phyloP scores from a whole-genome alignment of 164 flowering plant species.

The Houttuynia cordata region DNA sequence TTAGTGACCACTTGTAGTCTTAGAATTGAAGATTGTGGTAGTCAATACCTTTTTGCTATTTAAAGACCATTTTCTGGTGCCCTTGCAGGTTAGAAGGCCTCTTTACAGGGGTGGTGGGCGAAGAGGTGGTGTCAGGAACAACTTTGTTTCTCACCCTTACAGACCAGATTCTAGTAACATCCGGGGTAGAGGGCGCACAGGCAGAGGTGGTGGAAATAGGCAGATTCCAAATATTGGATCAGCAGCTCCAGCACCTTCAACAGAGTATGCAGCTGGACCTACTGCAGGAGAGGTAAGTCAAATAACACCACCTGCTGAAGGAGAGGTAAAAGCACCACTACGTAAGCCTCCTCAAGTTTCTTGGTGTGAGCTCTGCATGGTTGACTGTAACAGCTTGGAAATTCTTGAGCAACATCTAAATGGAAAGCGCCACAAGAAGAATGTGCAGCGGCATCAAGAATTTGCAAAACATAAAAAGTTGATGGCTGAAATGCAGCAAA shows the following conservation, averaged over 20 bases:
- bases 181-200: slow-evolving; percentile 29
- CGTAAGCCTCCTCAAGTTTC: slow-evolving; percentile 19
- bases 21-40: not conserved
- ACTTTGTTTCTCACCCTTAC: slow-evolving; percentile 12
- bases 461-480: slow-evolving; percentile 19
- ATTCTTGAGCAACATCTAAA: slow-evolving; percentile 50
- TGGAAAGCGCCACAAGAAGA: slow-evolving; percentile 55
- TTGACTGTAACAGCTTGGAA: slow-evolving; percentile 48
- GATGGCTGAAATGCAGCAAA: slow-evolving; percentile 10
- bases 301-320: slow-evolving; percentile 5
- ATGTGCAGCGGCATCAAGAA: slow-evolving; percentile 28
- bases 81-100: slow-evolving; percentile 30
- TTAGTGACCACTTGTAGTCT: too few relatives aligned
- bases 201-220: slow-evolving; percentile 23
- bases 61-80: slow-evolving; percentile 4
- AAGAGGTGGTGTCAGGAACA: slow-evolving; percentile 23
- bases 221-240: slow-evolving; percentile 8
- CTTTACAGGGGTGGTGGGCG: slow-evolving; percentile 30
- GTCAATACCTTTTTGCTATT: not conserved
- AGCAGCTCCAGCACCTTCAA: slow-evolving; percentile 8
- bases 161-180: slow-evolving; percentile 11
- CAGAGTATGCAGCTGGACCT: slow-evolving; percentile 1
- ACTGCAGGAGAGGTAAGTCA: too few relatives aligned
- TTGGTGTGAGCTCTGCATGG: slow-evolving; percentile 60
- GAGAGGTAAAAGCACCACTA: not conserved